Evolutionary conservation across 2,329 filamentous ascomycete species (phyloP).

Genomic region (Herpomyces periplanetae): DNA sequence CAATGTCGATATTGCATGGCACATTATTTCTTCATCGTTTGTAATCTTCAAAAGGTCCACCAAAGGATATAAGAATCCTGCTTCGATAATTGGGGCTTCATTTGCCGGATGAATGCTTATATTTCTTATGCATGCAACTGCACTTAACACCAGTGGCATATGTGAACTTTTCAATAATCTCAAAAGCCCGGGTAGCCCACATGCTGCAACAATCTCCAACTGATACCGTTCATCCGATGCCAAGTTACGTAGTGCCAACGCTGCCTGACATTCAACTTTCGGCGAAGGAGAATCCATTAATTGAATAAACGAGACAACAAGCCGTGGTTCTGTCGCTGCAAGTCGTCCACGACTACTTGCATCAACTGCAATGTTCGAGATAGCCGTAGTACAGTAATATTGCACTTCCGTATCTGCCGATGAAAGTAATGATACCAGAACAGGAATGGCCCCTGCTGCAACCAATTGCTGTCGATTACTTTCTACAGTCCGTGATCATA

Average conservation of each 20-base stretch:
- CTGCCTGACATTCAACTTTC: slow-evolving; percentile 91
- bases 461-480: slow-evolving; percentile 93
- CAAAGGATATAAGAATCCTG: slow-evolving; percentile 65
- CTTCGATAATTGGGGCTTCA: slow-evolving; percentile 92
- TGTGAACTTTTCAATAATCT: slow-evolving; percentile 79
- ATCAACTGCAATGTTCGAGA: slow-evolving; percentile 95
- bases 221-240: slow-evolving; percentile 97
- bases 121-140: slow-evolving; percentile 89
- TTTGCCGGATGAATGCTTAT: slow-evolving; percentile 94
- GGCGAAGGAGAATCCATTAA: slow-evolving; percentile 90
- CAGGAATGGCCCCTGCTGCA: slow-evolving; percentile 83
- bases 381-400: slow-evolving; percentile 91
- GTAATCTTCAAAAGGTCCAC: slow-evolving; percentile 78
- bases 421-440: slow-evolving; percentile 68
- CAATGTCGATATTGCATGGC: slow-evolving; percentile 83
- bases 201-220: slow-evolving; percentile 68
- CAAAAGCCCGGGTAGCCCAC: slow-evolving; percentile 46
- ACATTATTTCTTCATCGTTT: slow-evolving; percentile 94
- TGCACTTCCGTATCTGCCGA: slow-evolving; percentile 87
- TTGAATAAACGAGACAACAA: slow-evolving; percentile 73
- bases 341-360: slow-evolving; percentile 59
- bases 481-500: slow-evolving; percentile 14
- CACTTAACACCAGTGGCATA: slow-evolving; percentile 70
- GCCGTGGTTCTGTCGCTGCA: slow-evolving; percentile 50
- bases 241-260: slow-evolving; percentile 62